Conservation (phyloP, 768 basidiomycete genomes). For the Leccinum truebloodii region DNA sequence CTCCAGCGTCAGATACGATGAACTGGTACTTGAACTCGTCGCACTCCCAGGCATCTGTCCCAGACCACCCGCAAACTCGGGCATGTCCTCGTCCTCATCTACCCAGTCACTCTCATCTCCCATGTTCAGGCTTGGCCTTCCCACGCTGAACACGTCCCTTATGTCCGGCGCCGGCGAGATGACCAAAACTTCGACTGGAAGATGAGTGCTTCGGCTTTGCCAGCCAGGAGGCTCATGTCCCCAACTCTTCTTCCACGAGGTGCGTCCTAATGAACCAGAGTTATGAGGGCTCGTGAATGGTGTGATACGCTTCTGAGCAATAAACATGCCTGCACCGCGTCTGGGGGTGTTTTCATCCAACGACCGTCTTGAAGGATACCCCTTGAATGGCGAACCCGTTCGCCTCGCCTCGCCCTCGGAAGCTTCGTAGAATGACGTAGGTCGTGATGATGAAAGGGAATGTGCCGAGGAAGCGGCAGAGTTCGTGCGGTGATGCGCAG, state of each 20-base stretch:
- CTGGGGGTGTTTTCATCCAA: slow-evolving; percentile 48
- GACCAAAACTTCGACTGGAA: slow-evolving; percentile 77
- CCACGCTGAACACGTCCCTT: slow-evolving; percentile 74
- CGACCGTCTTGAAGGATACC: slow-evolving; percentile 45
- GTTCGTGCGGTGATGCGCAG: slow-evolving; percentile 67
- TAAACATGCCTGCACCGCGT: slow-evolving; percentile 57
- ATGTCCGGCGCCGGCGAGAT: slow-evolving; percentile 58
- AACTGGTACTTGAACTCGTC: slow-evolving; percentile 25
- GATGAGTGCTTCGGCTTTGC: slow-evolving; percentile 63
- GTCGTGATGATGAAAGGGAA: slow-evolving; percentile 75
- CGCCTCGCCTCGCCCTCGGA: slow-evolving; percentile 69
- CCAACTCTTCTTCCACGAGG: slow-evolving; percentile 91
- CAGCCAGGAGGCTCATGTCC: slow-evolving; percentile 85
- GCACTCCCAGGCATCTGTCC: slow-evolving; percentile 53
- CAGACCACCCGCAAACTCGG: slow-evolving; percentile 74
- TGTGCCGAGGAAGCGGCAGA: slow-evolving; percentile 78
- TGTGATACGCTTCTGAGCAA: slow-evolving; percentile 80
- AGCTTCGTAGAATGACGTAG: slow-evolving; percentile 73
- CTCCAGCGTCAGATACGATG: slow-evolving; percentile 33
- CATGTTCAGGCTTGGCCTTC: slow-evolving; percentile 53
- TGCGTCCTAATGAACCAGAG: slow-evolving; percentile 54
- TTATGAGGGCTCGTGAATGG: slow-evolving; percentile 64
- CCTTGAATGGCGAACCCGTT: slow-evolving; percentile 64
- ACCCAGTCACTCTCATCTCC: slow-evolving; percentile 89
- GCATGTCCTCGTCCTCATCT: slow-evolving; percentile 78